Conservation (phyloP, 2,329 filamentous ascomycete species). For the Stagonosporopsis cucurbitacearum region DNA sequence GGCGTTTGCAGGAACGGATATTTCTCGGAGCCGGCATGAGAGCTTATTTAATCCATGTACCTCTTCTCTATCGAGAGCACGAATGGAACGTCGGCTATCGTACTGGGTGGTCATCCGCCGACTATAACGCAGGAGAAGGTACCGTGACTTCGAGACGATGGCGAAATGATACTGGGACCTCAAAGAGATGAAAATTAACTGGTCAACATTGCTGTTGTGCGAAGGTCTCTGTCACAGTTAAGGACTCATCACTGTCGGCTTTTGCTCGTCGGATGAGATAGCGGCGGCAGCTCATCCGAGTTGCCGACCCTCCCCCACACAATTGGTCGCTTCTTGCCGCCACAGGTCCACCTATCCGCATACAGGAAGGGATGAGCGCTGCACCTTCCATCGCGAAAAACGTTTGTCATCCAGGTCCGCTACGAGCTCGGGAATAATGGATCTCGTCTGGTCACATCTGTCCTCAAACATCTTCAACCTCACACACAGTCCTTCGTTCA, state of each 20-base stretch:
- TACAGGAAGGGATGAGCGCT: conserved; percentile 4
- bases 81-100: neutral
- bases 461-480: neutral
- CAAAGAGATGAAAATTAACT: too few species aligned
- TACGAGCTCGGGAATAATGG: conserved; percentile 5
- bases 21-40: neutral
- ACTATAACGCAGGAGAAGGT: neutral
- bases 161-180: too few species aligned
- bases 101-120: neutral
- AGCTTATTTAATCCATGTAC: too few species aligned
- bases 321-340: neutral
- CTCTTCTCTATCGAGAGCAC: too few species aligned
- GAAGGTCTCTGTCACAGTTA: too few species aligned
- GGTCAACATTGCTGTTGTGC: too few species aligned
- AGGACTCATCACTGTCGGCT: too few species aligned
- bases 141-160: neutral
- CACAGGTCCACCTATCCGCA: neutral
- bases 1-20: neutral
- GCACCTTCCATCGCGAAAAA: neutral
- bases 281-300: neutral
- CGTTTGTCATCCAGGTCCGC: conserved; percentile 9
- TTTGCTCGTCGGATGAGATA: neutral
- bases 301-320: neutral
- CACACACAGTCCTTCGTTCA: neutral
- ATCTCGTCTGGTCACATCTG: neutral